Base-by-base conservation (phyloP, 2,329 filamentous ascomycete species). In the Fusarium lateritium region DNA sequence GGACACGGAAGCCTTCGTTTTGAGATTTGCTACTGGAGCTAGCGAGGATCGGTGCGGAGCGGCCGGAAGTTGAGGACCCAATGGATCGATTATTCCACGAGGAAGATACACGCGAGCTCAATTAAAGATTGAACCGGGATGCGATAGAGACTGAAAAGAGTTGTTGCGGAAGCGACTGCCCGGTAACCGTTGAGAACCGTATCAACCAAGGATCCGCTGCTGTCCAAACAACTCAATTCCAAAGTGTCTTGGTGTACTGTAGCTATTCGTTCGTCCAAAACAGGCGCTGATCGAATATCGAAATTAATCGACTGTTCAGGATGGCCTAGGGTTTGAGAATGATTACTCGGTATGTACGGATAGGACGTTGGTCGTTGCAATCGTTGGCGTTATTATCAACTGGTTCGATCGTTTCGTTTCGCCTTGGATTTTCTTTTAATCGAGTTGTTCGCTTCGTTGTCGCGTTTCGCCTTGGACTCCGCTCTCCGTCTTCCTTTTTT, bases 1-100 rank as follows among this genome's bases (percentile, higher is more conserved):
- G 57, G 39, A 51, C 44, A 65, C 54, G 38, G 42, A 50, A 45
- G 21, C 40, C 56, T 54, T 70, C 54, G 52, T 49, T 69, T 70
- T 52, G 56, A 62, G 52, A 46, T 51, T 69, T 50, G 64, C 45
- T 52, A 46, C 61, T 73, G 50, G 51, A 72, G 67, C 69, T 72
- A 73, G 58, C 50, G 64, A 71, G 59, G 67, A 72, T 51, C 58
- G 52, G 64, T 70, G 67, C 61, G 56, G 56, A 62, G 65, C 63
- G 60, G 59, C 67, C 57, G 67, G 68, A 65, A 49, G 59, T 58
- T 67, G 60, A 58, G 43, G 52, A 54, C 60, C 51, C 57, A 69
- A 67, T 65, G 40, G 33, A 43, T 31, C 31, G 58, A 54, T 38
- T 59, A 67, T 65, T 43, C 66, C 60, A 69, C 63, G 52, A 70